Evolutionary conservation across 1,284 basidiomycete genomes (phyloP), one percentile per base, ranked within the genome.

Genomic region (Puccinia sorghi): DNA sequence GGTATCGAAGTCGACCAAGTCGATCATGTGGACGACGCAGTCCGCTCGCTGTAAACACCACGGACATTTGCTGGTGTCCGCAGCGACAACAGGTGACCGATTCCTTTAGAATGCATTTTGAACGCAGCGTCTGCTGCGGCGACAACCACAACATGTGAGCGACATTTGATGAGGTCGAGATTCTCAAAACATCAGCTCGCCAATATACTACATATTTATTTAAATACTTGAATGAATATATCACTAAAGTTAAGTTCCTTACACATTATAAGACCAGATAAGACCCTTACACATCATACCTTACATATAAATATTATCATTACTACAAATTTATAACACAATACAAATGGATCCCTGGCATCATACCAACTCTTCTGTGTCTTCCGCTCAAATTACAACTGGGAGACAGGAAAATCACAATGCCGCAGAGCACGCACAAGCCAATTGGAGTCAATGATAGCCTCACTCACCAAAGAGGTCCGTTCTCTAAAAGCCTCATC

Each of bases 81-180:
- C 61, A 64, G 61, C 61, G 61, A 25, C 61, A 25, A 8, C 61
- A 8, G 17, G 61, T 64, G n/a, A n/a, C n/a, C 61, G 61, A 8
- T 64, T 9, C 9, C 11, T 20, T 27, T 56, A 17, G 54, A 27
- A n/a, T 56, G 7, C 25, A 56, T 6, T n/a, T n/a, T 56, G 25
- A 6, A 56, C 20, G 7, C 25, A 27, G n/a, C n/a, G n/a, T n/a
- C n/a, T n/a, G n/a, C n/a, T n/a, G n/a, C 54, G 20, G 54, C 20
- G 54, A 56, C 54, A 56, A 56, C 20, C 8, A 8, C 17, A n/a
- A 8, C 20, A 8, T 56, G 25, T 8, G 20, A 7, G 6, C 43
- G 13, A 46, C 43, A 46, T 13, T 13, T 46, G 8, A 56, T n/a
- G n/a, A n/a, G n/a, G n/a, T n/a, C n/a, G n/a, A n/a, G n/a, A n/a